Percentiles rank a stretch among this genome's conserved stretches.
Evolutionary conservation across 2,329 filamentous ascomycete species (phyloP).

Genomic region (Botrytis aclada): DNA sequence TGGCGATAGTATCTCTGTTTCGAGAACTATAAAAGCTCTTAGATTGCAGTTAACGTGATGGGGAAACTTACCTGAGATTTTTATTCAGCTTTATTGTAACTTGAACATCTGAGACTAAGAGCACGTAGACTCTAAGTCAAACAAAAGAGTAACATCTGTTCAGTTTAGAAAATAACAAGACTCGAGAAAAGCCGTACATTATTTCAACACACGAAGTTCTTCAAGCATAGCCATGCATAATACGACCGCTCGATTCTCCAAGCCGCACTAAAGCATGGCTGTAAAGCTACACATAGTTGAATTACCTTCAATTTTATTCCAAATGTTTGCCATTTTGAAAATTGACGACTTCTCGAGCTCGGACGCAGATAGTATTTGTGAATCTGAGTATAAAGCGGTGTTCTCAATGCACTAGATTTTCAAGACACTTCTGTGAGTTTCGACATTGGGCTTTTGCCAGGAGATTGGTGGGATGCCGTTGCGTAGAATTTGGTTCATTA

Average conservation of each 20-base stretch:
- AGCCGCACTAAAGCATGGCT: neutral
- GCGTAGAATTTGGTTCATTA: no score
- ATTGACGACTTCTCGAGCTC: neutral
- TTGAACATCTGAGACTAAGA: neutral
- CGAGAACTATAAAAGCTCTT: neutral
- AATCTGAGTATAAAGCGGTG: neutral
- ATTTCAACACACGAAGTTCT: neutral
- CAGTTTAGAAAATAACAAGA: neutral
- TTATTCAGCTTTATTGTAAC: neutral
- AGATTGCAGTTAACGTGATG: neutral
- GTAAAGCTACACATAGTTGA: neutral
- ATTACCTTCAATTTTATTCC: neutral
- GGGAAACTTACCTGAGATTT: rapidly evolving
- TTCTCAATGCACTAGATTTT: neutral
- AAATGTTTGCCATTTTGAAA: neutral
- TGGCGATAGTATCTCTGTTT: neutral
- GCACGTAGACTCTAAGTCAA: neutral
- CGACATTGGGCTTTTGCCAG: neutral
- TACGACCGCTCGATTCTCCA: neutral
- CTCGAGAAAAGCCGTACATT: neutral
- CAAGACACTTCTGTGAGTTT: neutral
- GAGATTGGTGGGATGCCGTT: neutral
- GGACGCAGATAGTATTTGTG: neutral
- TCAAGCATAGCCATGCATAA: neutral
- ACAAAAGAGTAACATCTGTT: neutral